Percentiles rank a stretch among this genome's conserved stretches.
phyloP scores from a whole-genome alignment of 805 yeast genomes.

The Ogataea pini region DNA sequence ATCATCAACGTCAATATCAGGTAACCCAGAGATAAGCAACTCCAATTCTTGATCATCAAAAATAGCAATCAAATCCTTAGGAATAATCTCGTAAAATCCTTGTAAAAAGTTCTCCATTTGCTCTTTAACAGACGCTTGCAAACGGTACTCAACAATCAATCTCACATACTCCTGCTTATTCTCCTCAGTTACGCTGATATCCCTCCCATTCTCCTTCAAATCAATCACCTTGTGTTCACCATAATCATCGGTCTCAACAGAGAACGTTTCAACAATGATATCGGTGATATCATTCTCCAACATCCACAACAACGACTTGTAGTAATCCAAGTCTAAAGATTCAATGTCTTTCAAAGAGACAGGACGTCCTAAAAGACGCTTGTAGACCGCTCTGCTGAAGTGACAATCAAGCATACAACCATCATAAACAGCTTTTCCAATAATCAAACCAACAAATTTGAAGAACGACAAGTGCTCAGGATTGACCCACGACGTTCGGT shows the following conservation, averaged over 20 bases:
- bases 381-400: slow-evolving; percentile 93
- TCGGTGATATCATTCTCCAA: slow-evolving; percentile 95
- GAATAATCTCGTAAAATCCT: slow-evolving; percentile 90
- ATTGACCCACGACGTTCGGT: slow-evolving; percentile 85
- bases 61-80: slow-evolving; percentile 76
- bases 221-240: slow-evolving; percentile 88
- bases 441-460: slow-evolving; percentile 89
- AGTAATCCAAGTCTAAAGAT: slow-evolving; percentile 86
- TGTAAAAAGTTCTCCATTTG: slow-evolving; percentile 82
- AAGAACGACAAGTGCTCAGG: slow-evolving; percentile 92
- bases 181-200: slow-evolving; percentile 84
- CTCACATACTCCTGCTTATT: slow-evolving; percentile 90
- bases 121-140: slow-evolving; percentile 78
- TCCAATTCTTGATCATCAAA: slow-evolving; percentile 97
- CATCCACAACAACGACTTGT: slow-evolving; percentile 93
- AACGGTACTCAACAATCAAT: slow-evolving; percentile 80
- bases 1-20: slow-evolving; percentile 93
- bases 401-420: slow-evolving; percentile 87
- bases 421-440: slow-evolving; percentile 93
- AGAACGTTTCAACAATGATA: slow-evolving; percentile 89
- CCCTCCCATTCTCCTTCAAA: slow-evolving; percentile 76
- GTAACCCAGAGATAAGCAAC: slow-evolving; percentile 87
- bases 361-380: slow-evolving; percentile 72
- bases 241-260: slow-evolving; percentile 89
- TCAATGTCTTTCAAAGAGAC: slow-evolving; percentile 94